Conservation (phyloP, 495 filamentous ascomycete species). For the Xylaria longipes region DNA sequence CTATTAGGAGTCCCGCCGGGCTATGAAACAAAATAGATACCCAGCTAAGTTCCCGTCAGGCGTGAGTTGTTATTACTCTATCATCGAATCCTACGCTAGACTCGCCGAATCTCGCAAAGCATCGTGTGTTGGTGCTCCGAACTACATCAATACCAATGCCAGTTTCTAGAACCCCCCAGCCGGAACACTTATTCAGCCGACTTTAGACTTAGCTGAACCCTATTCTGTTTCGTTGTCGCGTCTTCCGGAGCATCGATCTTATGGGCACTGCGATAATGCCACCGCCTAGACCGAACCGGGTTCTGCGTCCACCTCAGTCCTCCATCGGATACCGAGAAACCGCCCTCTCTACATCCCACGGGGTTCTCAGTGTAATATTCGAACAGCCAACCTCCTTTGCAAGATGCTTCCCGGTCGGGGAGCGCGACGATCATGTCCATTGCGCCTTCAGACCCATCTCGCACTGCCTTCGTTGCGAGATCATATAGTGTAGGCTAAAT, state of each 20-base stretch:
- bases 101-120: not conserved
- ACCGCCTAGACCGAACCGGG: not conserved
- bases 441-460: not conserved
- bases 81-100: not conserved
- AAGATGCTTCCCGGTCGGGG: not conserved
- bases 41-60: not conserved
- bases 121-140: not conserved
- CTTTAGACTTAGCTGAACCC: not conserved
- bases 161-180: not conserved
- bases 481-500: conserved; percentile 1
- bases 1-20: too few relatives aligned
- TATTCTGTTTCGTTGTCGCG: not conserved
- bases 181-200: not conserved
- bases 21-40: not conserved
- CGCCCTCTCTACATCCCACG: not conserved
- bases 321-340: not conserved
- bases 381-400: conserved; percentile 10
- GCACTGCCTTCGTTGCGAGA: not conserved
- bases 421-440: not conserved
- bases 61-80: not conserved
- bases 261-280: not conserved
- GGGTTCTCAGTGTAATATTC: not conserved
- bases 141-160: not conserved
- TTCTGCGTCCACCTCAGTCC: not conserved
- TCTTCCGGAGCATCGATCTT: not conserved